Conservation (phyloP, 495 filamentous ascomycete genomes). For the Pyrenula aspistea region DNA sequence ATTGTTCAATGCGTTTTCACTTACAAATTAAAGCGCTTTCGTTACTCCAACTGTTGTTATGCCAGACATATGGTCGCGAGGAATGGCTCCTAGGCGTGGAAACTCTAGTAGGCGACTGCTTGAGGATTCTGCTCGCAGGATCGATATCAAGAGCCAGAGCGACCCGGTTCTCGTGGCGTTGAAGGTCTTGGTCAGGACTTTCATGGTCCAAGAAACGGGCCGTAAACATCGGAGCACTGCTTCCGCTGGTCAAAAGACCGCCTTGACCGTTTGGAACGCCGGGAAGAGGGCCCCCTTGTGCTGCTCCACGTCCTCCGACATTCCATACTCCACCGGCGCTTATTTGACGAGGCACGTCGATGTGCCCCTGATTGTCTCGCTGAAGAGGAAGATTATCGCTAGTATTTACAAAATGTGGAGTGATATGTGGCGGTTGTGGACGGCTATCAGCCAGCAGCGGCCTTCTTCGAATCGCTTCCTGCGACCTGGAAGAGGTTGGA, state of each 20-base stretch:
- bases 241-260: slow-evolving; percentile 51
- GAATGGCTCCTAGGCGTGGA: too few species aligned
- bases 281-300: slow-evolving; percentile 22
- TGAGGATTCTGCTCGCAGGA: slow-evolving; percentile 45
- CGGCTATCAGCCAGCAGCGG: slow-evolving; percentile 11
- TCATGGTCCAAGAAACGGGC: slow-evolving; percentile 50
- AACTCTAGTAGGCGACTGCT: slow-evolving; percentile 3
- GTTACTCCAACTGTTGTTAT: neutral
- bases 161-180: slow-evolving; percentile 62
- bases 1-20: too few species aligned
- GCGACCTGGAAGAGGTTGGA: slow-evolving; percentile 8
- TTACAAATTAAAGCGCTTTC: neutral
- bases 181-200: slow-evolving; percentile 44
- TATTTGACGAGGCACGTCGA: slow-evolving; percentile 23
- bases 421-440: slow-evolving; percentile 16
- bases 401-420: slow-evolving; percentile 24
- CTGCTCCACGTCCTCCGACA: slow-evolving; percentile 55
- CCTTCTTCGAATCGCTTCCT: slow-evolving; percentile 11
- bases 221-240: slow-evolving; percentile 62
- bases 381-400: slow-evolving; percentile 5
- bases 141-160: slow-evolving; percentile 81
- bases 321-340: slow-evolving; percentile 71
- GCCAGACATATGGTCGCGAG: neutral
- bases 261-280: slow-evolving; percentile 50
- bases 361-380: slow-evolving; percentile 1